Evolutionary conservation across 2,329 filamentous ascomycete genomes (phyloP), one percentile per base, ranked within the genome.

Genomic region (Phaeosphaeria sp.): DNA sequence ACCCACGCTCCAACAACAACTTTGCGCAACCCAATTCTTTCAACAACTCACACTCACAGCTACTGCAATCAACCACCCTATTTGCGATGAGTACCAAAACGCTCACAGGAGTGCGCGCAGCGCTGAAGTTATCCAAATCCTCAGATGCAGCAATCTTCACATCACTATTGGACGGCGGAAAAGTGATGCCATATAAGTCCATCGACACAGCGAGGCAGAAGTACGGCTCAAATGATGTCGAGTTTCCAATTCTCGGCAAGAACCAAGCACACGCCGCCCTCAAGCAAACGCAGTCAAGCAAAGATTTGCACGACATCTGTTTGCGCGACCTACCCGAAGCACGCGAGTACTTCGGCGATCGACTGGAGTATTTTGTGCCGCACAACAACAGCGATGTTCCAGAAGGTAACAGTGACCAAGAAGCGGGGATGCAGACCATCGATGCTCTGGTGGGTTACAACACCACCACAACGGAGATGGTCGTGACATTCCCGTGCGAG

Each of bases 271-370:
- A 63, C 3, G 63, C 64, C 40, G 44, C 39, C 2, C 5, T 42
- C 17, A 52, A 42, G 15, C 5, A 60, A n/a, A n/a, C n/a, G n/a
- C 56, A 51, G 11, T 56, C 59, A 6, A 22, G 44, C 2, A 24
- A 60, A 27, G 47, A 60, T n/a, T 25, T 69, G 11, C 61, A 58
- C 25, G 54, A 63, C 2, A 60, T 64, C 9, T 52, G 56, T 27
- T 33, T 61, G 22, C 58, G 57, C 43, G 42, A 61, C 17, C 49
- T 60, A 3, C 39, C 54, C 17, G 33, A 46, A 15, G 43, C 40
- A 3, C 46, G 27, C 9, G 47, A 56, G n/a, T 49, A 51, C 25
- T 58, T 44, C 18, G 51, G 49, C 24, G 49, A 55, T 27, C 30
- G 51, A 13, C 51, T 49, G 2, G 13, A 47, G 17, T 55, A 51